Base-by-base conservation (phyloP, 306 rosid species). In the Sesbania bispinosa region DNA sequence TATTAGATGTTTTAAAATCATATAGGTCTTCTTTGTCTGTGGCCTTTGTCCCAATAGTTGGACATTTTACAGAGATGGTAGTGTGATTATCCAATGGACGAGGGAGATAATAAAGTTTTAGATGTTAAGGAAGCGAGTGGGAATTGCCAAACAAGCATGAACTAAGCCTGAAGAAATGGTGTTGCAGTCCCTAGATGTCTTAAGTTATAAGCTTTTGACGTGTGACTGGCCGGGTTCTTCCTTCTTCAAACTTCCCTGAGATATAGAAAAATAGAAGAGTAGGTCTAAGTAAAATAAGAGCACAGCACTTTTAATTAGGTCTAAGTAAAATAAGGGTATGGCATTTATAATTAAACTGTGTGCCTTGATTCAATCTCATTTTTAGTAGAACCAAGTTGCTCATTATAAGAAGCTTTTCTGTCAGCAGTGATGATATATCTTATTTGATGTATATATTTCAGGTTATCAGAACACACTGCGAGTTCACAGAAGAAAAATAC, bases 381-480 rank as follows among this genome's bases (percentile, higher is more conserved):
- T 38, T 50, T 19, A 35, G 26, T 59, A 23, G 32, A 71, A 53
- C 39, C 65, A 76, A 26, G 77, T 14, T 53, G 14, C 61, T 59
- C 39, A 8, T 7, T 62, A 11, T 32, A 41, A 62, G 48, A 73
- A 51, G 62, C 48, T 36, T 43, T 68, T 70, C 45, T 50, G 14
- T 42, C 36, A 50, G 64, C 51, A 47, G 13, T 75, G 60, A 64
- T 38, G 24, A 62, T 74, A 42, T 69, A 55, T 72, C 69, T 50
- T 76, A 38, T 36, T 64, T 48, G 48, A 29, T 57, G 45, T 55
- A 55, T 33, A 51, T 65, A 39, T 61, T 77, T 69, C 83, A 93
- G 97, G 78, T 53, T 69, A 74, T 68, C 69, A 62, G 78, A 67
- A 67, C 80, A 80, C 58, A 62, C 80, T 55, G 68, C 1, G 13